Base-by-base conservation (phyloP, 306 rosid species). In the Hippophae gyantsensis region DNA sequence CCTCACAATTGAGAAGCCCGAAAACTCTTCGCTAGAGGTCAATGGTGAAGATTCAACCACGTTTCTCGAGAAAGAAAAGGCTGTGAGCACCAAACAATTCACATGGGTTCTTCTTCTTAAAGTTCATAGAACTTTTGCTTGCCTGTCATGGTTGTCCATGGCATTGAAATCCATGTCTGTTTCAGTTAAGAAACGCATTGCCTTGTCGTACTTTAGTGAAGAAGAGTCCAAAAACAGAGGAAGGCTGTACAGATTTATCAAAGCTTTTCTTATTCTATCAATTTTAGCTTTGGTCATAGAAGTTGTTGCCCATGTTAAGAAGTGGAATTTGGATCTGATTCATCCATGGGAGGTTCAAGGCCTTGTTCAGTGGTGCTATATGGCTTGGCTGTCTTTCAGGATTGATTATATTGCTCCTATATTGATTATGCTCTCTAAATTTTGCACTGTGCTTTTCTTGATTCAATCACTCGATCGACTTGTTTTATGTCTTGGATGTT, bases 391-490 rank as follows among this genome's bases (percentile, higher is more conserved):
- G 14, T 57, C 86, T 10, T 88, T 93, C 76, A 81, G 97, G 48
- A 86, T 77, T 56, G 88, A 88, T 13, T 88, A 88, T 74, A 69
- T 88, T 56, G 94, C 97, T 48, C 96, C 97, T 48, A 9, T 76
- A 6, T 86, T 89, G 3, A 45, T 77, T 12, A n/a, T 65, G 42
- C 79, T 88, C n/a, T 93, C 99, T 1, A 82, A 77, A 48, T 88
- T 88, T 79, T 93, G 99, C 84, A 71, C 85, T 60, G 84, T 78
- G 2, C 68, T 92, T 9, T 92, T 92, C 81, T 53, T 88, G 84
- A 86, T 92, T 73, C 99, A 92, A 63, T 92, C 99, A 2, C 71
- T 92, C 50, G 96, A 92, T 70, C 89, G 99, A n/a, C 75, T 93
- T n/a, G 76, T 84, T 13, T 78, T 93, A 4, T 88, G 95, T 53